Evolutionary conservation across 2,329 filamentous ascomycete genomes (phyloP).

Genomic region (Fusarium luffae): DNA sequence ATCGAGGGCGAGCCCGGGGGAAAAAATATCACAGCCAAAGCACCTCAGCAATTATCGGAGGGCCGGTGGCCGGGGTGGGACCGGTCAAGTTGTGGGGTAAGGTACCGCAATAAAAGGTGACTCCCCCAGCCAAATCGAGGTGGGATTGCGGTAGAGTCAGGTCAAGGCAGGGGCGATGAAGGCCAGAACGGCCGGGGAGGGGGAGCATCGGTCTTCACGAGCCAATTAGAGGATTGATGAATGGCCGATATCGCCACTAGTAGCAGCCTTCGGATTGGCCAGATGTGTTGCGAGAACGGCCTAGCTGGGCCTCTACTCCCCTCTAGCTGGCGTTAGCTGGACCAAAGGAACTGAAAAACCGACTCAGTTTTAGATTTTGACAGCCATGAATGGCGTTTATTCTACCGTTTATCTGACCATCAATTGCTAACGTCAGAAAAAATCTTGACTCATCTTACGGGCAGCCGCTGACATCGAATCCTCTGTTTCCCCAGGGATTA

Average conservation of each 20-base stretch:
- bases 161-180: slow-evolving; percentile 21
- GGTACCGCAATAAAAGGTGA: slow-evolving; percentile 25
- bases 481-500: background rate
- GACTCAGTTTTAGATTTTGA: slow-evolving; percentile 11
- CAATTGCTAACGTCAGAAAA: background rate
- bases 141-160: slow-evolving; percentile 8
- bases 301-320: background rate
- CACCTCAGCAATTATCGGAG: slow-evolving; percentile 20
- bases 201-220: slow-evolving; percentile 3
- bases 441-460: slow-evolving; percentile 4
- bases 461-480: background rate
- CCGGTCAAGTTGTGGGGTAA: slow-evolving; percentile 38
- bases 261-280: slow-evolving; percentile 36
- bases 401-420: background rate
- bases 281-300: slow-evolving; percentile 1
- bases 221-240: slow-evolving; percentile 29
- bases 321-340: slow-evolving; percentile 17
- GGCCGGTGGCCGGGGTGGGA: slow-evolving; percentile 39
- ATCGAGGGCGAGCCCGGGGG: slow-evolving; percentile 28
- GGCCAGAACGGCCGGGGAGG: slow-evolving; percentile 21
- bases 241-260: slow-evolving; percentile 45
- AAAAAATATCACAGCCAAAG: slow-evolving; percentile 21
- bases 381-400: background rate
- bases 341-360: slow-evolving; percentile 19
- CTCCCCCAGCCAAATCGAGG: slow-evolving; percentile 21